A percentile compares a stretch with the other conserved stretches of the same genome.
These are phyloP conservation scores for Penicillium odoratum DNA, from an alignment of 495 filamentous ascomycete species.

Conservation along the genomic window DNA sequence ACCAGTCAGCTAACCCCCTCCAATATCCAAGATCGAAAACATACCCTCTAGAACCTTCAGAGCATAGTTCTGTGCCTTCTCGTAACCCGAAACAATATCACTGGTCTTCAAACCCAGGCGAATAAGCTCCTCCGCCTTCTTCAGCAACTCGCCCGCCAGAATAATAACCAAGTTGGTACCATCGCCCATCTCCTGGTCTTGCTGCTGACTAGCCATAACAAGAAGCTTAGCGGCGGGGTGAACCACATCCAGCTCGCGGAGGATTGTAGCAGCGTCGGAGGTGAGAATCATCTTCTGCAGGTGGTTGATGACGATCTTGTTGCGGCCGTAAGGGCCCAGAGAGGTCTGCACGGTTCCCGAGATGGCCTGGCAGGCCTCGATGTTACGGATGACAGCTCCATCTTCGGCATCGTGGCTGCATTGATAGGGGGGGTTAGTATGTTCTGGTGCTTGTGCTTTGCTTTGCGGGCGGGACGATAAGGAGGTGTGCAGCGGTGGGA, in stretches of 20 bases:
- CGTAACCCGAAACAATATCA: constrained; percentile 93
- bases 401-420: constrained; percentile 94
- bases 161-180: constrained; percentile 98
- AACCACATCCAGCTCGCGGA: constrained; percentile 96
- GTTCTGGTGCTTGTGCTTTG: constrained; percentile 2
- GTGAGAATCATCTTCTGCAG: constrained; percentile 99
- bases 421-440: constrained; percentile 11
- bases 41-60: constrained; percentile 76
- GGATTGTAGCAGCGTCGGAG: constrained; percentile 94
- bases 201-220: constrained; percentile 99
- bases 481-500: constrained; percentile 33
- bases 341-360: constrained; percentile 95
- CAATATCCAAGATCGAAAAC: constrained; percentile 18
- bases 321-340: constrained; percentile 94
- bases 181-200: constrained; percentile 98
- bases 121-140: constrained; percentile 94
- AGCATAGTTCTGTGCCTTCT: constrained; percentile 87
- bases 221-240: constrained; percentile 97
- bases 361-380: constrained; percentile 97
- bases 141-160: constrained; percentile 90
- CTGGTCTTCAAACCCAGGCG: constrained; percentile 95
- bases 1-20: constrained; percentile 11
- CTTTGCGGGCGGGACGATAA: constrained; percentile 20
- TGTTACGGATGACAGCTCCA: constrained; percentile 97
- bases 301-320: constrained; percentile 99